Percentiles rank a stretch among this genome's conserved stretches.
These are phyloP conservation scores for Jaltomata sinuosa DNA, from an alignment of 257 asterid species.

Conservation along the genomic window DNA sequence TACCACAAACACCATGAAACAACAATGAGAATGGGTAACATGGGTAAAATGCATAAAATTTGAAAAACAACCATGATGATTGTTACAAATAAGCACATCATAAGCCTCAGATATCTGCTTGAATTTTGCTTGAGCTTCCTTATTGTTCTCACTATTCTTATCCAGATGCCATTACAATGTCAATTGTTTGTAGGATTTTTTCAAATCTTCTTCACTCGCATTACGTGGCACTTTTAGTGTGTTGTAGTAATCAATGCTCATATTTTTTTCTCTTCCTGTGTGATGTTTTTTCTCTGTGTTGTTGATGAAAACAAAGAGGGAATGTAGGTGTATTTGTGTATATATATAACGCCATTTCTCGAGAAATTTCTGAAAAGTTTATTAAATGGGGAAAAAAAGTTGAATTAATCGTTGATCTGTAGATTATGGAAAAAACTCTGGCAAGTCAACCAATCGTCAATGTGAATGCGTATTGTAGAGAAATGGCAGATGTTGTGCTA, in stretches of 20 bases:
- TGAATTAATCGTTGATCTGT: neutral
- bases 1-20: no score
- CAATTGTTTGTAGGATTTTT: conserved; percentile 72
- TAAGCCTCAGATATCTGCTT: conserved; percentile 97
- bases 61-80: no score
- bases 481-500: conserved; percentile 35
- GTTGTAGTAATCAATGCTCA: conserved; percentile 83
- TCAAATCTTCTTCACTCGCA: conserved; percentile 74
- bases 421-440: neutral
- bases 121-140: conserved; percentile 86
- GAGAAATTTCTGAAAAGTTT: conserved; percentile 3
- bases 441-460: neutral
- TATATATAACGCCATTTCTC: neutral
- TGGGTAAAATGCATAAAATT: no score
- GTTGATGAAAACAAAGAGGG: neutral
- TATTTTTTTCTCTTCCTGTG: neutral
- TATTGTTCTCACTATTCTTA: conserved; percentile 60
- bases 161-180: conserved; percentile 99
- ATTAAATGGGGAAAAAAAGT: conserved; percentile 22
- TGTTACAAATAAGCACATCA: conserved; percentile 79
- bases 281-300: neutral
- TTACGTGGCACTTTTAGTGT: conserved; percentile 49
- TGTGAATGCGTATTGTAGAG: conserved; percentile 37
- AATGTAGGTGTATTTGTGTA: neutral
- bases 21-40: no score